phyloP scores from a whole-genome alignment of 176 grass and related monocot species.

The Metroxylon sagu region DNA sequence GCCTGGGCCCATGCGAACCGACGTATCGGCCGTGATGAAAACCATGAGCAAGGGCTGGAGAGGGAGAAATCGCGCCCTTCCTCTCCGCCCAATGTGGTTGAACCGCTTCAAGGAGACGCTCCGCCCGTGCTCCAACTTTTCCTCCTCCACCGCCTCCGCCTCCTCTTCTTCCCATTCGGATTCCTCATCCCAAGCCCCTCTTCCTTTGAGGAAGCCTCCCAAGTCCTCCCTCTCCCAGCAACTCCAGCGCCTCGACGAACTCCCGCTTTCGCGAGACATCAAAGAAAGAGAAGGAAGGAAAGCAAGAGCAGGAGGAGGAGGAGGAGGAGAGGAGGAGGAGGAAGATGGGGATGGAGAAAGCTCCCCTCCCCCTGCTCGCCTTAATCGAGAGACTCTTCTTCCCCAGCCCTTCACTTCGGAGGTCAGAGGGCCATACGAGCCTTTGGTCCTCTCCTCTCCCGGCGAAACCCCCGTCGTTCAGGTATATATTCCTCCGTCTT shows the following conservation, averaged over 20 bases:
- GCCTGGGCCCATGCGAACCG: too few relatives aligned
- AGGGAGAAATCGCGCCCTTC: too few relatives aligned
- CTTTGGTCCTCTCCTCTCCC: constrained; percentile 54
- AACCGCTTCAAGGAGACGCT: constrained; percentile 64
- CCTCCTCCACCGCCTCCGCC: constrained; percentile 1
- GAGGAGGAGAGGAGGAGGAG: constrained; percentile 13
- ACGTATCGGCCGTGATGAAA: too few relatives aligned
- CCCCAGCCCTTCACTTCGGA: constrained; percentile 24
- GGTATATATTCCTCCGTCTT: constrained; percentile 24
- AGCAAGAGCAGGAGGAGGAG: background rate
- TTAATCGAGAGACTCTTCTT: constrained; percentile 20
- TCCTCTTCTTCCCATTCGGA: background rate
- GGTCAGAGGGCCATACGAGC: constrained; percentile 56
- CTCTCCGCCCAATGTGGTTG: constrained; percentile 39
- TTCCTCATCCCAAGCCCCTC: constrained; percentile 3
- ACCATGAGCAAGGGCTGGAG: too few relatives aligned
- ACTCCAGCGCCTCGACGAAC: constrained; percentile 45
- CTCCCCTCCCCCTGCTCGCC: background rate
- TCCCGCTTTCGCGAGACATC: background rate
- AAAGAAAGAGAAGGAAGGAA: background rate
- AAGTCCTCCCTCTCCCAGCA: constrained; percentile 31
- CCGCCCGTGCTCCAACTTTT: constrained; percentile 21
- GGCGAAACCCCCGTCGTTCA: constrained; percentile 51
- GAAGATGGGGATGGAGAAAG: constrained; percentile 6
- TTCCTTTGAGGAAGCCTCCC: constrained; percentile 18